phyloP scores from a whole-genome alignment of 805 yeast genomes.

The Sporopachydermia lactativora region DNA sequence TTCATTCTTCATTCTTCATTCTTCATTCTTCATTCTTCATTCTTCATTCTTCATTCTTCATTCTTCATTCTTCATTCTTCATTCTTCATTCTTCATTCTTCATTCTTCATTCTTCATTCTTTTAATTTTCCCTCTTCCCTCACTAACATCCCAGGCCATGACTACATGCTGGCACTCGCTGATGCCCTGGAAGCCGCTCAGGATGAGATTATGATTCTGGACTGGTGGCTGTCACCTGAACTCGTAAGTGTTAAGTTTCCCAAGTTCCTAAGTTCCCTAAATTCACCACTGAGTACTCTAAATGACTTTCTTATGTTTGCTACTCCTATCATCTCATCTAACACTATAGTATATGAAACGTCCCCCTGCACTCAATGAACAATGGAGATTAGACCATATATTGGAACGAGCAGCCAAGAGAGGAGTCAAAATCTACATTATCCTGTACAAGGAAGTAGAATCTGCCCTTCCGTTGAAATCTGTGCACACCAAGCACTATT shows the following conservation, averaged over 20 bases:
- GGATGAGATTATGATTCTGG: conserved; percentile 6
- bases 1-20: not conserved
- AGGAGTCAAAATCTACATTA: conserved; percentile 5
- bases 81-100: no score
- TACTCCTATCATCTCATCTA: no score
- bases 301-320: no score
- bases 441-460: conserved; percentile 6
- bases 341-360: conserved; percentile 6
- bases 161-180: conserved; percentile 4
- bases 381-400: conserved; percentile 5
- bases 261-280: no score
- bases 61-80: not conserved
- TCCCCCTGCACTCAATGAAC: conserved; percentile 5
- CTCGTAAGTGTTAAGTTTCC: not conserved
- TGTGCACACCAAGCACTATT: conserved; percentile 5
- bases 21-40: not conserved
- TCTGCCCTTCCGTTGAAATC: conserved; percentile 5
- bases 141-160: conserved; percentile 4
- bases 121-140: no score
- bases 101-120: no score
- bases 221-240: conserved; percentile 7
- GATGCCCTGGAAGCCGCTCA: conserved; percentile 6
- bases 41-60: no score
- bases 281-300: no score
- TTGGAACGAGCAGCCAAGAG: conserved; percentile 6